Conservation (phyloP, 2,329 filamentous ascomycete genomes). For the Penicillium olsonii region DNA sequence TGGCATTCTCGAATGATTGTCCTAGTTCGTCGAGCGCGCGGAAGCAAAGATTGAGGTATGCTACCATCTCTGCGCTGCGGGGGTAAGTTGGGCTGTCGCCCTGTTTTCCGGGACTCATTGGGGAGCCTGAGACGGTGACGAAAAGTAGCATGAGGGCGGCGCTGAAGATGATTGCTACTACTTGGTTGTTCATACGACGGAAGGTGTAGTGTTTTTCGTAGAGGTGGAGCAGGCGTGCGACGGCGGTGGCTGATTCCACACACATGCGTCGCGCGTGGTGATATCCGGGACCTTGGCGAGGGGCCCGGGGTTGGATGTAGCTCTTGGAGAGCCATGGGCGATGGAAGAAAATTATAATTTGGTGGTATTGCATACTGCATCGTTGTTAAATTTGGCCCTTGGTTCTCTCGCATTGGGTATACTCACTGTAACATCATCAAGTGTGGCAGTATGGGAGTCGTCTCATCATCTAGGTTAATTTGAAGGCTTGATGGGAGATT, state of each 20-base stretch:
- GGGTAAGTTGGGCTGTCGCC: constrained; percentile 24
- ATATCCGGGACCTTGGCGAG: constrained; percentile 46
- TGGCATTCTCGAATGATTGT: constrained; percentile 44
- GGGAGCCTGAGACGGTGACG: constrained; percentile 38
- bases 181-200: constrained; percentile 47
- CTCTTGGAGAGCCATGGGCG: constrained; percentile 47
- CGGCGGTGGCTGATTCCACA: constrained; percentile 43
- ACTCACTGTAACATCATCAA: constrained; percentile 45
- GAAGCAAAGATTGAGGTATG: constrained; percentile 44
- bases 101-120: constrained; percentile 22
- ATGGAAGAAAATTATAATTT: constrained; percentile 48
- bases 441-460: constrained; percentile 39
- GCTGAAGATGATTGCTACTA: constrained; percentile 48
- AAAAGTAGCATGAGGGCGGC: constrained; percentile 45
- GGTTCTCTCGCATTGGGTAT: neutral
- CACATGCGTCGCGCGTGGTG: constrained; percentile 47
- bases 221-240: constrained; percentile 43
- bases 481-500: constrained; percentile 41
- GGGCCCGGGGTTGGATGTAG: constrained; percentile 44
- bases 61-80: constrained; percentile 34
- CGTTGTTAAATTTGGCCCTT: neutral
- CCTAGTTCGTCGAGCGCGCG: constrained; percentile 45
- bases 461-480: constrained; percentile 37
- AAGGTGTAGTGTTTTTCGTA: constrained; percentile 47
- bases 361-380: constrained; percentile 46